These are phyloP conservation scores for Herpotrichia juniperi DNA, from an alignment of 2,329 filamentous ascomycete species.

Conservation along the genomic window DNA sequence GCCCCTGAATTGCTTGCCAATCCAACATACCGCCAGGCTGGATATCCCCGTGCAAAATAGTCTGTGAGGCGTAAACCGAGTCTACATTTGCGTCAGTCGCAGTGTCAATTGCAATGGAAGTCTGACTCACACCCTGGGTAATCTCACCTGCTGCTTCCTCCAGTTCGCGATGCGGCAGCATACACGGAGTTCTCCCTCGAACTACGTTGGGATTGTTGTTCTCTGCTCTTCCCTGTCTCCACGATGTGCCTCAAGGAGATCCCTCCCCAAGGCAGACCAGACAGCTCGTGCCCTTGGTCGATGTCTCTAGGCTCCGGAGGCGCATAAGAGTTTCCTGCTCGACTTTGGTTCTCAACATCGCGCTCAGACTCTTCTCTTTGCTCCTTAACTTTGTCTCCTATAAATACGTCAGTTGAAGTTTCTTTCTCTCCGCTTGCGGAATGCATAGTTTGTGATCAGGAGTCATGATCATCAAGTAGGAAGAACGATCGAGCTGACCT, in stretches of 20 bases:
- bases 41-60: slow-evolving; percentile 46
- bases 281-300: slow-evolving; percentile 58
- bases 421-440: not conserved
- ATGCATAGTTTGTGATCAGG: too few relatives aligned
- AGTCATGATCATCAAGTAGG: too few relatives aligned
- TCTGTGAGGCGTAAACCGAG: slow-evolving; percentile 48
- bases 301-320: slow-evolving; percentile 66
- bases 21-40: slow-evolving; percentile 33
- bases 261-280: slow-evolving; percentile 75
- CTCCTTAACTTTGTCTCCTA: slow-evolving; percentile 73
- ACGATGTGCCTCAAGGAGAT: slow-evolving; percentile 65
- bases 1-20: not conserved
- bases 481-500: too few relatives aligned
- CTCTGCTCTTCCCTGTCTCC: slow-evolving; percentile 51
- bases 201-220: slow-evolving; percentile 50
- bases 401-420: slow-evolving; percentile 6
- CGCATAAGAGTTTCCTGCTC: slow-evolving; percentile 69
- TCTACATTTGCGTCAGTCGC: slow-evolving; percentile 34
- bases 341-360: slow-evolving; percentile 66
- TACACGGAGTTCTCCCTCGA: slow-evolving; percentile 48
- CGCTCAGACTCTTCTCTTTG: slow-evolving; percentile 70
- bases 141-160: slow-evolving; percentile 48
- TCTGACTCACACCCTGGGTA: slow-evolving; percentile 31
- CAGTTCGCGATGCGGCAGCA: slow-evolving; percentile 42
- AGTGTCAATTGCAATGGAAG: slow-evolving; percentile 15